Evolutionary conservation across 805 yeast genomes (phyloP), one percentile per base, ranked within the genome.

Genomic region (Myxozyma geophila): DNA sequence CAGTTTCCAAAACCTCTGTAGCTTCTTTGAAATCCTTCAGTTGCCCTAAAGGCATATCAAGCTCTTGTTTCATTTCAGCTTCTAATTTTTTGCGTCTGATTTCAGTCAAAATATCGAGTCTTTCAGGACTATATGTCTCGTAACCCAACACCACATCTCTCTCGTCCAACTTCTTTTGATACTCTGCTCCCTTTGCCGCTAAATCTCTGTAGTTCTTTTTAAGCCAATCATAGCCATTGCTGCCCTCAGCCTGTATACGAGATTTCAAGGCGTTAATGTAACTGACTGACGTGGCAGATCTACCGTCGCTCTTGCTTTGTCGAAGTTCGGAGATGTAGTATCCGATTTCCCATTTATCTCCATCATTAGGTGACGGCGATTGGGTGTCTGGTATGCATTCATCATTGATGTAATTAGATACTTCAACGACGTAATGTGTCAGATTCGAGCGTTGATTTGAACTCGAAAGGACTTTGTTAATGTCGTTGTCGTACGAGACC

Each of bases 171-270:
- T 36, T 44, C 46, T 60, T 60, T 35, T 68, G 67, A 54, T 73
- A 64, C 57, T 44, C 60, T n/a, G 47, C 53, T 7, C 81, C 80
- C 39, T 70, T 69, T 43, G 68, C 63, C 19, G 76, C 75, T 43
- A 74, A 70, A 7, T 60, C 48, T 23, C 82, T 70, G 44, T 78
- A 66, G 4, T 63, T 55, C 23, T 54, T 48, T 56, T 74, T 77
- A 15, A 23, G 21, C 28, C 19, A 9, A 7, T 13, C 13, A 19
- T 13, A 35, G 1, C 8, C 21, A 17, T n/a, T 17, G 21, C 47
- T 17, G 10, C 19, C 17, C 15, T 9, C 9, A 12, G 17, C 10
- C 8, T 37, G 13, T 19, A 15, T 12, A 8, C 55, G 44, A 3
- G 55, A 19, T 12, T 52, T 19, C 23, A 37, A 19, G 19, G 55